Conservation (phyloP, 768 basidiomycete species). For the Phaeotremella skinneri region DNA sequence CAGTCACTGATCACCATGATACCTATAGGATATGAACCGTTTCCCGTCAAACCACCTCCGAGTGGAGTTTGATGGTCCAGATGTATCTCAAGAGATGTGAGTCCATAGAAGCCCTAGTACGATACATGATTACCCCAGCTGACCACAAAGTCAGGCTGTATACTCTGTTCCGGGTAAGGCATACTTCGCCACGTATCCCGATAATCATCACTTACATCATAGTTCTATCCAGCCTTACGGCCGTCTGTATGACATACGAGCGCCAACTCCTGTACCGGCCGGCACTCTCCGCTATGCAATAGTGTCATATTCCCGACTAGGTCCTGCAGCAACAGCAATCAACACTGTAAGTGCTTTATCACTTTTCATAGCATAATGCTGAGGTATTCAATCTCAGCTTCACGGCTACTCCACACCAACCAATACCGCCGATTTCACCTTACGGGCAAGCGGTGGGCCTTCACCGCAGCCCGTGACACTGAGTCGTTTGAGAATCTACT, state of each 20-base stretch:
- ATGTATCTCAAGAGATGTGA: conserved; percentile 68
- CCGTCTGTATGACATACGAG: conserved; percentile 65
- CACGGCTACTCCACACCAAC: conserved; percentile 51
- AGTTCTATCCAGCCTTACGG: conserved; percentile 70
- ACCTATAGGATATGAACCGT: conserved; percentile 80
- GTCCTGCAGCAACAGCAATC: conserved; percentile 74
- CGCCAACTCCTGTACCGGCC: conserved; percentile 63
- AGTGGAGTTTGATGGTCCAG: conserved; percentile 85
- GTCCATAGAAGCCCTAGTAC: not conserved
- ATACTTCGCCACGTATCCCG: not conserved
- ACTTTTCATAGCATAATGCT: not conserved
- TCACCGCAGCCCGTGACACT: conserved; percentile 27
- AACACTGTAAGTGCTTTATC: conserved; percentile 58
- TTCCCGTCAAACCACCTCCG: conserved; percentile 71
- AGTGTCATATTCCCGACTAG: conserved; percentile 63
- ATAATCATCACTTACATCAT: not conserved
- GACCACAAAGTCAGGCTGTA: conserved; percentile 56
- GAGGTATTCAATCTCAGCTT: conserved; percentile 26
- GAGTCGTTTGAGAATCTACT: conserved; percentile 47
- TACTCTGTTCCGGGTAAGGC: conserved; percentile 68
- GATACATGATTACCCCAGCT: not conserved
- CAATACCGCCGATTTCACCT: conserved; percentile 49
- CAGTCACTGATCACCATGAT: conserved; percentile 12
- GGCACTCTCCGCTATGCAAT: conserved; percentile 67
- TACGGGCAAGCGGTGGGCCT: conserved; percentile 23